Evolutionary conservation across 1,284 basidiomycete species (phyloP).

Genomic region (Neolentinus lepideus): DNA sequence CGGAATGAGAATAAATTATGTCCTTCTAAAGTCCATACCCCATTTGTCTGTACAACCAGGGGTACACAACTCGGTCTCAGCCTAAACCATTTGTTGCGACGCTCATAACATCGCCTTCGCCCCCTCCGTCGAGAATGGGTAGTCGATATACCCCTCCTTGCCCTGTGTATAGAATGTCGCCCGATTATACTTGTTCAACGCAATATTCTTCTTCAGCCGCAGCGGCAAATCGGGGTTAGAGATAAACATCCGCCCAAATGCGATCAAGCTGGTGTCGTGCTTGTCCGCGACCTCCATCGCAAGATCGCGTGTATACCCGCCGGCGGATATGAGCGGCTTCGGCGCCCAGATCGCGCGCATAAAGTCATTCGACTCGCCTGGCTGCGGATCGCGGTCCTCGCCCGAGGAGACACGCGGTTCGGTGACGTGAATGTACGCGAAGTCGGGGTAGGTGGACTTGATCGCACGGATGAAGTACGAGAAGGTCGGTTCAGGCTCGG

Average conservation of each 20-base stretch:
- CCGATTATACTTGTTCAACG: constrained; percentile 13
- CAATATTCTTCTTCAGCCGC: constrained; percentile 17
- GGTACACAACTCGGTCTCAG: too few relatives aligned
- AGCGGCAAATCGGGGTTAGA: constrained; percentile 36
- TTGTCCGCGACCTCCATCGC: constrained; percentile 12
- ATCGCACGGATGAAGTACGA: constrained; percentile 26
- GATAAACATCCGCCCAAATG: constrained; percentile 37
- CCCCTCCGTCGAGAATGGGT: constrained; percentile 11
- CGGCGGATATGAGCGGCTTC: constrained; percentile 33
- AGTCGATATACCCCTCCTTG: constrained; percentile 19
- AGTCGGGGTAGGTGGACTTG: constrained; percentile 28
- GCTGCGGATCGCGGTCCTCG: constrained; percentile 4
- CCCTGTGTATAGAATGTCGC: constrained; percentile 16
- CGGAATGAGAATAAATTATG: too few relatives aligned
- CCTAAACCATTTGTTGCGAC: too few relatives aligned
- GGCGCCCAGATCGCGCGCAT: constrained; percentile 26
- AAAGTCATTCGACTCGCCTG: constrained; percentile 27
- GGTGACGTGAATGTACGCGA: constrained; percentile 53
- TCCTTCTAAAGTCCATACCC: too few relatives aligned
- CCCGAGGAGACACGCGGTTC: constrained; percentile 31
- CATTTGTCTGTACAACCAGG: too few relatives aligned
- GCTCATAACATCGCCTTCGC: neutral
- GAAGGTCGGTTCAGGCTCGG: constrained; percentile 34
- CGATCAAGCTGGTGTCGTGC: constrained; percentile 26
- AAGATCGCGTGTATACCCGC: constrained; percentile 17